Evolutionary conservation across 345 rosid genomes (phyloP).

Genomic region (Erucastrum elatum): DNA sequence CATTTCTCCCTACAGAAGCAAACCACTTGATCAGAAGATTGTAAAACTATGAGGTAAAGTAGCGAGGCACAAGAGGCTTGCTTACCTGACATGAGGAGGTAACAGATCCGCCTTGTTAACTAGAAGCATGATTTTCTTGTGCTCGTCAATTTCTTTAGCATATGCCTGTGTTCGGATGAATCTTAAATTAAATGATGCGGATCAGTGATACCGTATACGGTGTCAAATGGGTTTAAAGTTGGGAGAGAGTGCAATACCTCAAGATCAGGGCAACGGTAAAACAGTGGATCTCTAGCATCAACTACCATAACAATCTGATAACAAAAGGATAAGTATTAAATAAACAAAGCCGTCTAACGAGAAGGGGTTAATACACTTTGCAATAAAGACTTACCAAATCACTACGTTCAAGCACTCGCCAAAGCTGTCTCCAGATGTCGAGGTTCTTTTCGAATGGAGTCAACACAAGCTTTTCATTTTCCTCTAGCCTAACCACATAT

Average conservation of each 20-base stretch:
- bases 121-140: too few relatives aligned
- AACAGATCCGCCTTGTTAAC: too few relatives aligned
- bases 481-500: slow-evolving; percentile 70
- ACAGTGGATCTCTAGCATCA: too few relatives aligned
- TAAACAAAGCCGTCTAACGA: slow-evolving; percentile 9
- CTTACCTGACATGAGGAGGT: too few relatives aligned
- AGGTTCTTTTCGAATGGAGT: slow-evolving; percentile 98
- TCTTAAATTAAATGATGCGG: too few relatives aligned
- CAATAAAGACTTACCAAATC: slow-evolving; percentile 70
- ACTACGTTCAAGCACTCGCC: slow-evolving; percentile 98
- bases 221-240: too few relatives aligned
- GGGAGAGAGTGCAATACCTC: too few relatives aligned
- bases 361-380: background rate
- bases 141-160: too few relatives aligned
- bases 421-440: slow-evolving; percentile 98
- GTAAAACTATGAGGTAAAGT: background rate
- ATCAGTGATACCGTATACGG: too few relatives aligned
- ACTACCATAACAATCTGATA: too few relatives aligned
- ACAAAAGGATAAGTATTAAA: slow-evolving; percentile 8
- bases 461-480: slow-evolving; percentile 89
- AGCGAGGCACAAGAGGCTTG: slow-evolving; percentile 8
- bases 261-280: too few relatives aligned
- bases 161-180: too few relatives aligned
- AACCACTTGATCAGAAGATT: background rate
- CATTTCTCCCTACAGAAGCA: slow-evolving; percentile 63